phyloP scores from a whole-genome alignment of 768 basidiomycete genomes.

The Termitomyces titanicus region DNA sequence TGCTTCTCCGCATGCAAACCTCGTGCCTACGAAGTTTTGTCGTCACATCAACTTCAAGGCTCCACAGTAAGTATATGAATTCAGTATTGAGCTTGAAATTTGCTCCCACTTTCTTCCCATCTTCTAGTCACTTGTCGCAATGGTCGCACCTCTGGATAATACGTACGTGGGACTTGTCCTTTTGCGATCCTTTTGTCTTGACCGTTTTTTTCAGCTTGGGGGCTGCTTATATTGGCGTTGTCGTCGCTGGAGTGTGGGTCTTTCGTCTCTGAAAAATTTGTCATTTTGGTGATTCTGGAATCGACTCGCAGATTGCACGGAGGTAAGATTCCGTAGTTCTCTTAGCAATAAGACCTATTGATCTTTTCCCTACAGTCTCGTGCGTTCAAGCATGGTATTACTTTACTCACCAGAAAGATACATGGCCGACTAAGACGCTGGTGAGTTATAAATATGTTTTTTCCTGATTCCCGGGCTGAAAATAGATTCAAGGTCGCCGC shows the following conservation, averaged over 20 bases:
- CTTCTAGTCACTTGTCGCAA: not conserved
- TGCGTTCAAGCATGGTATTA: conserved; percentile 55
- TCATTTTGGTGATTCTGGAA: not conserved
- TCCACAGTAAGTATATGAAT: conserved; percentile 6
- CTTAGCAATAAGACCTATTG: not conserved
- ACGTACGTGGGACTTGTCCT: conserved; percentile 14
- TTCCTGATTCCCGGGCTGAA: not conserved
- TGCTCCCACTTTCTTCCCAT: not conserved
- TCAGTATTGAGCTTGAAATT: conserved; percentile 1
- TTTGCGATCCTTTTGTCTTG: not conserved
- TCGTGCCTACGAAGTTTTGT: conserved; percentile 7
- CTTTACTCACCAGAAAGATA: conserved; percentile 45
- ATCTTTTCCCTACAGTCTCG: conserved; percentile 35
- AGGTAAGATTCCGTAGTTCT: conserved; percentile 27
- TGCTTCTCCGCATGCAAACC: conserved; percentile 1
- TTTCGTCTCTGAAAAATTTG: not conserved
- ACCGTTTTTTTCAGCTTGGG: conserved; percentile 35
- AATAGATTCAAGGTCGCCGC: conserved; percentile 36
- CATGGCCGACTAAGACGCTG: conserved; percentile 43
- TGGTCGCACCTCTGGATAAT: conserved; percentile 17
- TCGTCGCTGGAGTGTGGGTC: conserved; percentile 45
- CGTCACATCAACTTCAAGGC: conserved; percentile 1
- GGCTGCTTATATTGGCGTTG: conserved; percentile 45
- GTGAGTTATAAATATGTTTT: conserved; percentile 25
- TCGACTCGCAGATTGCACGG: conserved; percentile 40